Conservation (phyloP, 176 grass and related monocot genomes). For the Oryza punctata region DNA sequence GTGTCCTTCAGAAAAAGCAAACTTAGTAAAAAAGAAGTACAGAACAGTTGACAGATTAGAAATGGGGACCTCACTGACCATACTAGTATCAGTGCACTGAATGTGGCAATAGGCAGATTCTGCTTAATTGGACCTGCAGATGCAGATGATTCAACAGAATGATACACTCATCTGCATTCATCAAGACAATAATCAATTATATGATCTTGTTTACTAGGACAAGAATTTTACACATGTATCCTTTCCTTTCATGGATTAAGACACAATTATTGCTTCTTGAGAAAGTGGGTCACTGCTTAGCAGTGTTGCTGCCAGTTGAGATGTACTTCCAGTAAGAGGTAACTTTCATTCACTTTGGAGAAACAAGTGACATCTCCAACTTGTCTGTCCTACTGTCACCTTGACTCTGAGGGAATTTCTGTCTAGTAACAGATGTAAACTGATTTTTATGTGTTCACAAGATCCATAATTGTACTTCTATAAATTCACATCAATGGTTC, state of each 20-base stretch:
- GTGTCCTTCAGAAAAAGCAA: too few relatives aligned
- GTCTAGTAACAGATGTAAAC: not conserved
- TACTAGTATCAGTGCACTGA: not conserved
- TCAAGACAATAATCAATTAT: not conserved
- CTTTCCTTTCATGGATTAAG: not conserved
- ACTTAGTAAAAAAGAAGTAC: too few relatives aligned
- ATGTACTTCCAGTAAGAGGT: not conserved
- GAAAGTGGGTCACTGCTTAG: not conserved
- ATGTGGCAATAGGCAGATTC: not conserved
- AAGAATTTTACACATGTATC: not conserved
- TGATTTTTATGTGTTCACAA: not conserved
- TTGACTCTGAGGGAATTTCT: not conserved
- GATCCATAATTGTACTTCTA: not conserved
- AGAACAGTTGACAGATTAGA: too few relatives aligned
- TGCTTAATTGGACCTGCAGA: not conserved
- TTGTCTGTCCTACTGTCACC: not conserved
- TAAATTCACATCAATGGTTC: not conserved
- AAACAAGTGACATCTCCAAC: not conserved
- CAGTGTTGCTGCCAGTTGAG: too few relatives aligned
- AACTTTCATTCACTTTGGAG: not conserved
- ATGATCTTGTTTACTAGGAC: not conserved
- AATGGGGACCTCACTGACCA: too few relatives aligned
- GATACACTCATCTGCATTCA: not conserved
- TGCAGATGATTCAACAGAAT: not conserved
- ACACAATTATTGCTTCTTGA: not conserved